Percentiles rank a stretch among this genome's conserved stretches.
phyloP scores from a whole-genome alignment of 2,329 filamentous ascomycete genomes.

The Triangularia setosa region DNA sequence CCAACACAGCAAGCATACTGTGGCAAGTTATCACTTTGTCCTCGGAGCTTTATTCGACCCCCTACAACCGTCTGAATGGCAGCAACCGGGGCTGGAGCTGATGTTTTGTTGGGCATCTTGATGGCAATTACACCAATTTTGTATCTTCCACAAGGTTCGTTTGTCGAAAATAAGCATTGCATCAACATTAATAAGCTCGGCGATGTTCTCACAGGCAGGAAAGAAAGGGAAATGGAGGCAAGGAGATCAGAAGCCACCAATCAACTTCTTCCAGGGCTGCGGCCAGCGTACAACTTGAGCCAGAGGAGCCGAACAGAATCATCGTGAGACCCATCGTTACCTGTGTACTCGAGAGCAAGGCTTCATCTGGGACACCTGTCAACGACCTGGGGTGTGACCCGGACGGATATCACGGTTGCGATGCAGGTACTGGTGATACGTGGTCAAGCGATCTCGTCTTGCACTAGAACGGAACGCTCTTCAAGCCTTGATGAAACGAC shows the following conservation, averaged over 20 bases:
- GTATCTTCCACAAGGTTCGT: neutral
- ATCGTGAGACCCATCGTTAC: neutral
- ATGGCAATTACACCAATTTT: neutral
- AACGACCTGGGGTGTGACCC: neutral
- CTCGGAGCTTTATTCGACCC: constrained; percentile 4
- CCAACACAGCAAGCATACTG: neutral
- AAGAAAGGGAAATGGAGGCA: neutral
- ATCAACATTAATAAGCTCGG: neutral
- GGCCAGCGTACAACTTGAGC: neutral
- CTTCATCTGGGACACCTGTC: neutral
- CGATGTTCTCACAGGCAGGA: neutral
- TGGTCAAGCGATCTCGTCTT: neutral
- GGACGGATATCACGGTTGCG: neutral
- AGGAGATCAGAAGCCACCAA: neutral
- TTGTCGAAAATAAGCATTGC: too few relatives aligned
- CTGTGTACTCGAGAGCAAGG: neutral
- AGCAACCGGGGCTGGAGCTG: neutral
- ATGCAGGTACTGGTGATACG: neutral
- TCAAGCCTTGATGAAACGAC: neutral
- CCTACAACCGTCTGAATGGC: neutral
- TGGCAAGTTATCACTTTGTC: constrained; percentile 1
- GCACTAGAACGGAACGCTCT: neutral
- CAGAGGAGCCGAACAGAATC: neutral
- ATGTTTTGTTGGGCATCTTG: neutral
- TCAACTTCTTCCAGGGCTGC: neutral